Evolutionary conservation across 192 early-diverging fungal species (phyloP).

Genomic region (Coemansia umbellata): DNA sequence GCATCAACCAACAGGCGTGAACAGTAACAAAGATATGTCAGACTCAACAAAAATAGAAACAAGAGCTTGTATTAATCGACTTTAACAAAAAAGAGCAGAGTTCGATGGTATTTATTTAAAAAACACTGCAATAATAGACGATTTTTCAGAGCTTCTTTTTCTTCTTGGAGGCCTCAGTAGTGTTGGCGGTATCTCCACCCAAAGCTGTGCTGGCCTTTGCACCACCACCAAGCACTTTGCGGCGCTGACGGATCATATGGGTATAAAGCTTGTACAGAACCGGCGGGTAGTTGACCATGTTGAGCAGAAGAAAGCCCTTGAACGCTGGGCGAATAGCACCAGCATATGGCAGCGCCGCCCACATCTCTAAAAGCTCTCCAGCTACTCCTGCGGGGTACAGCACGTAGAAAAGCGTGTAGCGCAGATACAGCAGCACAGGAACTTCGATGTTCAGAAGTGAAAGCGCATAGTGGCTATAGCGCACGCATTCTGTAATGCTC

Average conservation of each 20-base stretch:
- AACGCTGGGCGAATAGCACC: conserved; percentile 51
- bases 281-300: conserved; percentile 62
- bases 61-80: too few relatives aligned
- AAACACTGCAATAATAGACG: too few relatives aligned
- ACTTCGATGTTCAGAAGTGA: conserved; percentile 60
- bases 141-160: conserved; percentile 15
- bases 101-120: too few relatives aligned
- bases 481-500: conserved; percentile 86
- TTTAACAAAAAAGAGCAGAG: too few relatives aligned
- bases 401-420: conserved; percentile 93
- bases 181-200: neutral
- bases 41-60: too few relatives aligned
- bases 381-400: conserved; percentile 89
- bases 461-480: conserved; percentile 87
- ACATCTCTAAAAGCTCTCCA: conserved; percentile 77
- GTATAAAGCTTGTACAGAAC: conserved; percentile 84
- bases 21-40: too few relatives aligned
- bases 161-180: conserved; percentile 12
- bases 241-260: conserved; percentile 89
- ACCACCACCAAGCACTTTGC: conserved; percentile 62
- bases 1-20: too few relatives aligned
- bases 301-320: conserved; percentile 57
- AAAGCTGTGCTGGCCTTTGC: conserved; percentile 2
- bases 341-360: conserved; percentile 63
- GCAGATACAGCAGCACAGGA: conserved; percentile 31